Conservation (phyloP, 148 eudicot species). For the Polygonum aviculare region DNA sequence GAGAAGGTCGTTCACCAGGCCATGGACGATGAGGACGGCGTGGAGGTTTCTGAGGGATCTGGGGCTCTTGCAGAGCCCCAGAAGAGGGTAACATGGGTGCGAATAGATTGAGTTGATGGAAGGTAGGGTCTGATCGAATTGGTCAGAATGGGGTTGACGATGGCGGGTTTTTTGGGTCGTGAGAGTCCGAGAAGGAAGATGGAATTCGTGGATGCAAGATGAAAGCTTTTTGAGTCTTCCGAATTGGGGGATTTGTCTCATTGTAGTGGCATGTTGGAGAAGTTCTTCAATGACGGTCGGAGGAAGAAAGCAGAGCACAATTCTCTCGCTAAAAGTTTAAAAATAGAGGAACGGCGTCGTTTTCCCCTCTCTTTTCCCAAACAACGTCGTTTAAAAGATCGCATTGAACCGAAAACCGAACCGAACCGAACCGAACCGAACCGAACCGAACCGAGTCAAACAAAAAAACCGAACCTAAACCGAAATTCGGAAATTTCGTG, state of each 20-base stretch:
- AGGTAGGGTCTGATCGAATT: conserved; percentile 9
- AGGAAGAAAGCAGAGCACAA: too few relatives aligned
- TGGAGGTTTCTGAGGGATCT: conserved; percentile 38
- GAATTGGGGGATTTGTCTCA: not conserved
- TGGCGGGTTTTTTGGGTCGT: not conserved
- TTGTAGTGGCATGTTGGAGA: not conserved
- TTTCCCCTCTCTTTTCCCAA: too few relatives aligned
- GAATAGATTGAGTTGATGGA: conserved; percentile 26
- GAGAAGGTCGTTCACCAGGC: conserved; percentile 28
- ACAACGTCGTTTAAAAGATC: too few relatives aligned
- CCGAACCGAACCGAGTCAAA: too few relatives aligned
- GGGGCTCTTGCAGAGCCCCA: conserved; percentile 38
- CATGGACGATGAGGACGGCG: conserved; percentile 48
- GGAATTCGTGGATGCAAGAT: not conserved
- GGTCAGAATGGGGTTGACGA: conserved; percentile 12
- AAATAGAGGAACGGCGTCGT: too few relatives aligned
- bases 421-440: too few relatives aligned
- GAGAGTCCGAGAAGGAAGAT: not conserved
- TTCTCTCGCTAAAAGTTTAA: too few relatives aligned
- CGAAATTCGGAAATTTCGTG: too few relatives aligned
- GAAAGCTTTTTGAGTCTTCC: not conserved
- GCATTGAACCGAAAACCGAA: too few relatives aligned
- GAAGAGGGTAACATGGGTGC: conserved; percentile 41
- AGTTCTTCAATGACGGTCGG: not conserved
- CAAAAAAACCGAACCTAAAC: too few relatives aligned